phyloP scores from a whole-genome alignment of 2,329 filamentous ascomycete species.

The Seiridium unicorne region DNA sequence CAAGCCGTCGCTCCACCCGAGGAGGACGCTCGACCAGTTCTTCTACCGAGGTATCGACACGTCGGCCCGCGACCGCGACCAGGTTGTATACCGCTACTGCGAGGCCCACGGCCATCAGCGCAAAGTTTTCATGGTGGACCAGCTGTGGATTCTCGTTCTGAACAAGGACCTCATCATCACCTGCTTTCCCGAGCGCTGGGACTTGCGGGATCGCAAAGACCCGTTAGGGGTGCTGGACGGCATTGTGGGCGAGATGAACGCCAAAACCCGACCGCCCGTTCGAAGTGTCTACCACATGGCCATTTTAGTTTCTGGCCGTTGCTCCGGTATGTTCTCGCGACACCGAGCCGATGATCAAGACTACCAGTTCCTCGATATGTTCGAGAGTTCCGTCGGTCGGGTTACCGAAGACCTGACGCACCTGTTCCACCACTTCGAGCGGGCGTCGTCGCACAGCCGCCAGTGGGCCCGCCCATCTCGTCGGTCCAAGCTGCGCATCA shows the following conservation, averaged over 20 bases:
- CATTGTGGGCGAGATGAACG: slow-evolving; percentile 64
- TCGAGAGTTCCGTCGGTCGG: slow-evolving; percentile 60
- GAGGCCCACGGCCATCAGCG: slow-evolving; percentile 37
- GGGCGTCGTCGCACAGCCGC: slow-evolving; percentile 55
- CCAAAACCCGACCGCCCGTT: slow-evolving; percentile 59
- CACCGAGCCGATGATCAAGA: slow-evolving; percentile 56
- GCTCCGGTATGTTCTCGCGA: slow-evolving; percentile 60
- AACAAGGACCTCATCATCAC: slow-evolving; percentile 58
- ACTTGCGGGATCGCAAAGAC: slow-evolving; percentile 56
- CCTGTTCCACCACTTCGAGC: slow-evolving; percentile 60
- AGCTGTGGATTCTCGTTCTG: slow-evolving; percentile 66
- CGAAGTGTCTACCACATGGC: slow-evolving; percentile 62
- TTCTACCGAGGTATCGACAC: slow-evolving; percentile 66
- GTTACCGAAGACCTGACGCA: slow-evolving; percentile 52
- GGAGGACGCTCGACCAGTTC: slow-evolving; percentile 64
- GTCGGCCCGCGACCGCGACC: slow-evolving; percentile 56
- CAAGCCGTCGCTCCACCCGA: slow-evolving; percentile 52
- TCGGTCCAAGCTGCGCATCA: slow-evolving; percentile 9
- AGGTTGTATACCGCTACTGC: slow-evolving; percentile 62
- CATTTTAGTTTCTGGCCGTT: slow-evolving; percentile 58
- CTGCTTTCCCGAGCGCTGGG: slow-evolving; percentile 56
- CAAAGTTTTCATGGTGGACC: slow-evolving; percentile 68
- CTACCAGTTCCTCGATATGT: slow-evolving; percentile 67
- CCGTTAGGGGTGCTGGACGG: slow-evolving; percentile 62
- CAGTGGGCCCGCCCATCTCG: slow-evolving; percentile 31